Conservation (phyloP, 2,329 filamentous ascomycete species). For the Colletotrichum tanaceti region DNA sequence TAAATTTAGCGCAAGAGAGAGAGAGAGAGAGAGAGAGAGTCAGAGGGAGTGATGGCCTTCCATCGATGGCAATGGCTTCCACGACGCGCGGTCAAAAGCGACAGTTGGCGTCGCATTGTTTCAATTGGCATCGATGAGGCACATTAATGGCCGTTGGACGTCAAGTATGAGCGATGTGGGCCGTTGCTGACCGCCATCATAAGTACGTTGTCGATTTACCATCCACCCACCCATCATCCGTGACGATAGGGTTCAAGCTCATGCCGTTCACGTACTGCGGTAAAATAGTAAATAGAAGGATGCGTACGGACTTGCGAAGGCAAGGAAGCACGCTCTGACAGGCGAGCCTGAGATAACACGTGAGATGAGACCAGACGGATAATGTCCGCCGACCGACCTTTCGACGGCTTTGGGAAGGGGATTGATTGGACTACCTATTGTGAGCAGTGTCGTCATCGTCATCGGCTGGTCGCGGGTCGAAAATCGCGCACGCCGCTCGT, state of each 20-base stretch:
- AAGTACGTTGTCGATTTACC: not conserved
- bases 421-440: not conserved
- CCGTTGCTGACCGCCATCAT: constrained; percentile 34
- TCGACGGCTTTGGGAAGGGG: not conserved
- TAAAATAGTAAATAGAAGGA: not conserved
- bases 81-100: constrained; percentile 9
- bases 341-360: constrained; percentile 17
- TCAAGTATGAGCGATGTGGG: constrained; percentile 9
- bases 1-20: not conserved
- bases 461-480: constrained; percentile 32
- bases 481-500: constrained; percentile 36
- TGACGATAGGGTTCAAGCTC: constrained; percentile 13
- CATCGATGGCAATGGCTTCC: too few relatives aligned
- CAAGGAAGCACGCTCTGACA: constrained; percentile 25
- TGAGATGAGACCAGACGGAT: constrained; percentile 18
- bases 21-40: not conserved
- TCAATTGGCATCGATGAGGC: constrained; percentile 28
- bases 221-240: constrained; percentile 18
- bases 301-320: not conserved
- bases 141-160: constrained; percentile 32
- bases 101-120: constrained; percentile 25
- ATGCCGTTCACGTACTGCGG: constrained; percentile 1
- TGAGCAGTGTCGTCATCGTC: constrained; percentile 30
- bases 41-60: not conserved
- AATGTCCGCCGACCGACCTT: constrained; percentile 4